Percentiles rank a stretch among this genome's conserved stretches.
Evolutionary conservation across 805 yeast species (phyloP).

Genomic region (Wickerhamomyces chambardii): DNA sequence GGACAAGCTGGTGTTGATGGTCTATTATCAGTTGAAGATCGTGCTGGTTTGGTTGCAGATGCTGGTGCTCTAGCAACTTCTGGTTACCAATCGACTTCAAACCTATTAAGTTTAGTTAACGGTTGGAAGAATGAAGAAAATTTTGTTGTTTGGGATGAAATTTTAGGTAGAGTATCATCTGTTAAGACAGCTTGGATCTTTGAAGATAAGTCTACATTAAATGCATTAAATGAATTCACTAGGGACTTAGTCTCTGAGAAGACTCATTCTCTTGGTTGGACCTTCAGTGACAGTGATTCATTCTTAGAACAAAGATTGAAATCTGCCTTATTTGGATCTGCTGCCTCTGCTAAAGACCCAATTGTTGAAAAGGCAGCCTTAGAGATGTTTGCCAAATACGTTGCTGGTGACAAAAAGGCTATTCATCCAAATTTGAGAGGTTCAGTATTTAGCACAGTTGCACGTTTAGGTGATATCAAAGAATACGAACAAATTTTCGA

Average conservation of each 20-base stretch:
- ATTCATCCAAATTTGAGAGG: slow-evolving; percentile 69
- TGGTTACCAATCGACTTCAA: slow-evolving; percentile 57
- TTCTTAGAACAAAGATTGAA: slow-evolving; percentile 61
- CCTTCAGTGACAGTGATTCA: slow-evolving; percentile 43
- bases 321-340: slow-evolving; percentile 50
- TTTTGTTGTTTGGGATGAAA: slow-evolving; percentile 63
- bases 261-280: slow-evolving; percentile 54
- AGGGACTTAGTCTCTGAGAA: slow-evolving; percentile 47
- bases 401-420: slow-evolving; percentile 56
- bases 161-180: slow-evolving; percentile 36
- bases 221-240: slow-evolving; percentile 41
- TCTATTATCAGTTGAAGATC: slow-evolving; percentile 62
- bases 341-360: slow-evolving; percentile 42
- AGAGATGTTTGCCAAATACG: slow-evolving; percentile 41
- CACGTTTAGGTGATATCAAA: slow-evolving; percentile 50
- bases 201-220: slow-evolving; percentile 36
- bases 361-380: slow-evolving; percentile 36
- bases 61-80: slow-evolving; percentile 64
- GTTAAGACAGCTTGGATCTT: slow-evolving; percentile 47
- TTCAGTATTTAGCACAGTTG: slow-evolving; percentile 56
- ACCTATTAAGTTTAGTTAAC: slow-evolving; percentile 48
- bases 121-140: slow-evolving; percentile 52
- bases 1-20: slow-evolving; percentile 51
- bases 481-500: slow-evolving; percentile 55
- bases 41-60: slow-evolving; percentile 77